Base-by-base conservation (phyloP, 768 basidiomycete genomes). In the Collybia sordida region DNA sequence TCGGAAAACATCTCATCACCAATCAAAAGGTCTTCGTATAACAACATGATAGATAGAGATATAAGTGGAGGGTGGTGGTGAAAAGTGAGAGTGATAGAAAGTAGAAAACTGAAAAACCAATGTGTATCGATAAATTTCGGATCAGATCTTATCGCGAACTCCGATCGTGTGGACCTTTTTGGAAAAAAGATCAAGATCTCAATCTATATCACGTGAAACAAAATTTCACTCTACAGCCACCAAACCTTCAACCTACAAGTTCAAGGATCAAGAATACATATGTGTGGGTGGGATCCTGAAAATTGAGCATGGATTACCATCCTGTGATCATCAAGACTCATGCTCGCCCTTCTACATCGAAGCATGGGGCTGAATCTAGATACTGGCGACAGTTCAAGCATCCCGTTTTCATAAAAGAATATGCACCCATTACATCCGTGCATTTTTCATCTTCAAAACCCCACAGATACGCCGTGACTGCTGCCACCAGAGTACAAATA, bases 351-450 rank as follows among this genome's bases (percentile, higher is more conserved):
- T 64, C 81, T 6, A 62, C 72, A 24, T 69, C 80, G 6, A 86
- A 80, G 58, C 88, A 85, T 57, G 81, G 74, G 46, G 64, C 85
- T 41, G 92, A 94, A 67, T 89, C 89, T 2, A 75, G 88, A 56
- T 83, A 90, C 66, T 94, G 92, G 92, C 80, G 91, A 40, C 85
- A 88, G 60, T 93, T 89, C 70, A 91, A 85, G 57, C 79, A 89
- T 51, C 92, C 92, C 3, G 89, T 98, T 1, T 99, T 98, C 67
- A 81, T 98, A 66, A 98, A 97, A 70, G 93, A 98, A 73, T 96
- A 96, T 64, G 93, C 93, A 0, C 93, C 95, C 14, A 86, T 99
- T 58, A 98, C 96, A 47, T 91, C 90, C 14, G 78, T 99, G 25
- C 92, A 98, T 65, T 98, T 98, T 69, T 84, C 92, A 1, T 83